These are phyloP conservation scores for Globisporangium heterothallicum DNA, from an alignment of 352 stramenopile genomes.

Conservation along the genomic window DNA sequence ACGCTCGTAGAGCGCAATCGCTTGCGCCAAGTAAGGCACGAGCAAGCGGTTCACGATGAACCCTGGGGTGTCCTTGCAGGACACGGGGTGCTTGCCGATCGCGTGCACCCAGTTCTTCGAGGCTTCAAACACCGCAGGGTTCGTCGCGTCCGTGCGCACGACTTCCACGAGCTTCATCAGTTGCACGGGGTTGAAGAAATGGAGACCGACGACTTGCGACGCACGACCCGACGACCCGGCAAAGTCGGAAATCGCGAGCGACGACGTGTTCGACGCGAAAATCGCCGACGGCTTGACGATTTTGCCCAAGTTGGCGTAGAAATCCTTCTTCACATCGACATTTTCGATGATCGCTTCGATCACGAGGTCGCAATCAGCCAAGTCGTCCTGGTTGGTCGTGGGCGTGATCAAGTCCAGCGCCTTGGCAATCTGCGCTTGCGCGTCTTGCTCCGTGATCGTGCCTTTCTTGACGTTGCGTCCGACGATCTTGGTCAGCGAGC, in stretches of 20 bases:
- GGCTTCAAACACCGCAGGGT: constrained; percentile 88
- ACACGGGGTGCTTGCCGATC: constrained; percentile 93
- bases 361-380: constrained; percentile 92
- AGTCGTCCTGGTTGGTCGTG: constrained; percentile 82
- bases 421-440: constrained; percentile 50
- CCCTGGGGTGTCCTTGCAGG: constrained; percentile 94
- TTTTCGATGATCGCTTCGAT: constrained; percentile 99
- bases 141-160: constrained; percentile 91
- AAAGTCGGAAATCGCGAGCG: constrained; percentile 92
- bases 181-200: constrained; percentile 98
- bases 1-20: constrained; percentile 93
- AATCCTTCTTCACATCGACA: constrained; percentile 89
- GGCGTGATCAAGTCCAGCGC: constrained; percentile 83
- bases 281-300: constrained; percentile 91
- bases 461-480: constrained; percentile 86
- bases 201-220: constrained; percentile 93
- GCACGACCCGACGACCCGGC: constrained; percentile 88
- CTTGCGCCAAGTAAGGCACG: constrained; percentile 75
- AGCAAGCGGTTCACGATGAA: constrained; percentile 97
- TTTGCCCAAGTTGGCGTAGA: constrained; percentile 91
- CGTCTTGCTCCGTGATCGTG: constrained; percentile 73
- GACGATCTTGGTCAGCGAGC: constrained; percentile 87
- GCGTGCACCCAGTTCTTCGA: constrained; percentile 87
- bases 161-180: constrained; percentile 97
- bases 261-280: constrained; percentile 97